Conservation (phyloP, 805 yeast species). For the Starmerella floris region DNA sequence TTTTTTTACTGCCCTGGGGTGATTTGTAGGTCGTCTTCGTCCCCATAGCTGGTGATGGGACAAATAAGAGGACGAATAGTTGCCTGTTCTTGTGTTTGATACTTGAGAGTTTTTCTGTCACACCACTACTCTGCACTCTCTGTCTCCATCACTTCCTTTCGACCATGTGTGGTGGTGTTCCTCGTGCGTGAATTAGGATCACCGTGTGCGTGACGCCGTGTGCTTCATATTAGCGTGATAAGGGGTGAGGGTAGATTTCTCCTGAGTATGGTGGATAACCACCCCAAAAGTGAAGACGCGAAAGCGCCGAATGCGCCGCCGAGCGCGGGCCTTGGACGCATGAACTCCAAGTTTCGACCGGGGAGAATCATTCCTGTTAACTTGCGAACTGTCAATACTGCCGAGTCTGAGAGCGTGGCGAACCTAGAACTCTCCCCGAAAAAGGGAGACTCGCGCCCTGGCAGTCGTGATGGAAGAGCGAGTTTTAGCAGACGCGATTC, state of each 20-base stretch:
- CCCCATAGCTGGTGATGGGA: too few species aligned
- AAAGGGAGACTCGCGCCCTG: background rate
- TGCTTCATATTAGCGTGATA: too few species aligned
- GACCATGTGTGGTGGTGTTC: too few species aligned
- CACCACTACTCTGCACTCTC: too few species aligned
- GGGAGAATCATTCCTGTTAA: background rate
- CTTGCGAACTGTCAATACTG: background rate
- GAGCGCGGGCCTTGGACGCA: background rate
- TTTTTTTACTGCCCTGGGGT: too few species aligned
- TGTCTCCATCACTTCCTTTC: too few species aligned
- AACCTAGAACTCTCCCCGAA: background rate
- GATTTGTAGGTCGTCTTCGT: too few species aligned
- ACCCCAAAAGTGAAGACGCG: background rate
- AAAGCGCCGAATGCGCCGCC: background rate
- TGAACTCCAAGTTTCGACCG: constrained; percentile 2
- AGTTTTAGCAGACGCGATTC: background rate
- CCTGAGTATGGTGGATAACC: background rate
- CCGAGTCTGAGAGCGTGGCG: background rate
- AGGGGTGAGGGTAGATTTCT: background rate
- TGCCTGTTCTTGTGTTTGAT: too few species aligned
- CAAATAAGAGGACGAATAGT: too few species aligned
- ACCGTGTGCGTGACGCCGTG: too few species aligned
- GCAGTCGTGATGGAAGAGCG: background rate
- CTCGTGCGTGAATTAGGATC: too few species aligned
- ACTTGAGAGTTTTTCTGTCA: too few species aligned